Evolutionary conservation across 768 basidiomycete genomes (phyloP), one percentile per base, ranked within the genome.

Genomic region (Panellus pusillus): DNA sequence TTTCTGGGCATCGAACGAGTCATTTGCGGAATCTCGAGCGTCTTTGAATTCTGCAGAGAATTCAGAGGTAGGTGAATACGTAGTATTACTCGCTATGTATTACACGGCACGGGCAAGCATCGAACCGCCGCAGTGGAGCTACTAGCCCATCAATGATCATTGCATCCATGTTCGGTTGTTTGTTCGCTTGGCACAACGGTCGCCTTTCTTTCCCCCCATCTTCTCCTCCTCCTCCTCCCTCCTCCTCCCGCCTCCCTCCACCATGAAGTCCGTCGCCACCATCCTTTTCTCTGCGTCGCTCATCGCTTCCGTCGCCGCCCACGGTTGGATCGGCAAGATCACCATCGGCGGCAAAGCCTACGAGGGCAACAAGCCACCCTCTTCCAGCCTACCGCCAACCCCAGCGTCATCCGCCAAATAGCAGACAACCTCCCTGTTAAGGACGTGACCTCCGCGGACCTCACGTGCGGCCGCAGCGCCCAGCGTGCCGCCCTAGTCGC

Each of bases 381-480:
- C 36, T 12, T 47, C 47, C 44, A 59, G 37, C 27, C 50, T 18
- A 28, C 11, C 2, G 41, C 53, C 9, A 36, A 48, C 7, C 31
- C 58, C 14, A 31, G 38, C 47, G 50, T 35, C 42, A n/a, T 60
- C 42, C 49, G 58, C 41, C 58, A 60, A 35, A 52, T 60, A 64
- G 60, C 42, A 4, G 49, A 52, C 58, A 60, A 55, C 54, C 41
- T 49, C 11, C 58, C 58, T 29, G 52, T 65, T 17, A 80, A 81
- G 64, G 77, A 76, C 41, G 68, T 75, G 18, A 62, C 60, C 13
- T 76, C 77, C 44, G 42, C 67, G 15, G 71, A 73, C 54, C 45
- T 82, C 19, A 76, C 72, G 65, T 83, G 81, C 53, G 81, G 82
- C 15, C 72, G 71, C 32, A 63, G 65, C 29, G 77, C 79, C 13